phyloP scores from a whole-genome alignment of 108 stramenopile genomes.

The Mediolabrus comicus region DNA sequence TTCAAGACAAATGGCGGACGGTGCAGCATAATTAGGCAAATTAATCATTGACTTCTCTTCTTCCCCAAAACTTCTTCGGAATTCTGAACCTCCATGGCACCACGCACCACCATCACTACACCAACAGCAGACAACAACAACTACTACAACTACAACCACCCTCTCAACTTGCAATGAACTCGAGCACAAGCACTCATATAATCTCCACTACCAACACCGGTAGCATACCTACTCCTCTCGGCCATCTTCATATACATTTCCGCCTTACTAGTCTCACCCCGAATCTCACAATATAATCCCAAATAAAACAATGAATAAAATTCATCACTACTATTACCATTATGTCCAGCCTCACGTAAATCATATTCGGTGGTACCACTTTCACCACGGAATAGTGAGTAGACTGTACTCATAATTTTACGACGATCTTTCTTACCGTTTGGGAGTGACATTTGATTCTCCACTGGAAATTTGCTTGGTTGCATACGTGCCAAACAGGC shows the following conservation, averaged over 20 bases:
- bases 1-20: no score
- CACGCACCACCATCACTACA: no score
- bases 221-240: conserved; percentile 55
- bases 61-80: no score
- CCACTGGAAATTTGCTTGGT: conserved; percentile 34
- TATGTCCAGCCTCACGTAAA: conserved; percentile 54
- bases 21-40: no score
- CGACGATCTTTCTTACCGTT: conserved; percentile 62
- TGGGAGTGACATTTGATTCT: conserved; percentile 50
- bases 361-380: conserved; percentile 62
- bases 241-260: conserved; percentile 64
- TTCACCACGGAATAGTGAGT: conserved; percentile 63
- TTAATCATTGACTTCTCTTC: no score
- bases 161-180: conserved; percentile 57
- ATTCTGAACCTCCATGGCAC: no score
- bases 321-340: conserved; percentile 54
- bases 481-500: conserved; percentile 52
- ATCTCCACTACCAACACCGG: conserved; percentile 50
- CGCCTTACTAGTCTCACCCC: conserved; percentile 57
- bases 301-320: conserved; percentile 75
- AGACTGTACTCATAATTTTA: conserved; percentile 64
- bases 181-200: conserved; percentile 75
- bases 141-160: conserved; percentile 35
- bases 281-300: conserved; percentile 55
- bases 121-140: no score